Evolutionary conservation across 345 rosid genomes (phyloP).

Genomic region (Eucalyptus leucophloia): DNA sequence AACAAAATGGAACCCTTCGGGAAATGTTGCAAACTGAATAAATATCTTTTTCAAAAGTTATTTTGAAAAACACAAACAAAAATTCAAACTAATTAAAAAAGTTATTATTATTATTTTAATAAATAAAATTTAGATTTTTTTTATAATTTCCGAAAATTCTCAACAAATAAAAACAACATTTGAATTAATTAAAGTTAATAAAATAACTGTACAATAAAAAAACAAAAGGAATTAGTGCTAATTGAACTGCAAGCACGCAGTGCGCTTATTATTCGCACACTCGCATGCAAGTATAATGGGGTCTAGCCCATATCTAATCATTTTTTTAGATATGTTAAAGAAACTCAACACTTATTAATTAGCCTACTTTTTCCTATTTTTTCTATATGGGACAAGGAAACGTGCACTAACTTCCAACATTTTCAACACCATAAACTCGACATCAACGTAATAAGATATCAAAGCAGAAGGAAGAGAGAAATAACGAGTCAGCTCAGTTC

Average conservation of each 20-base stretch:
- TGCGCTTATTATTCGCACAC: rapidly evolving
- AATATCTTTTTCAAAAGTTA: rapidly evolving
- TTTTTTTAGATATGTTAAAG: rapidly evolving
- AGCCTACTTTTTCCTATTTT: rapidly evolving
- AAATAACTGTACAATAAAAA: too few relatives aligned
- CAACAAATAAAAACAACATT: too few relatives aligned
- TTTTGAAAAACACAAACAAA: too few relatives aligned
- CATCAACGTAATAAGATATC: not conserved
- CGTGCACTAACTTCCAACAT: too few relatives aligned
- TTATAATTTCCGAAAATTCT: too few relatives aligned
- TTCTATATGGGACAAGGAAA: rapidly evolving
- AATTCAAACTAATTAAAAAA: too few relatives aligned
- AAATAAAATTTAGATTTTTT: too few relatives aligned
- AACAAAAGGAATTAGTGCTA: rapidly evolving
- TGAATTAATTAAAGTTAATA: too few relatives aligned
- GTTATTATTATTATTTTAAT: too few relatives aligned
- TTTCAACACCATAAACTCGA: not conserved
- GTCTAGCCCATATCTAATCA: rapidly evolving
- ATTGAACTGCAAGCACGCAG: rapidly evolving
- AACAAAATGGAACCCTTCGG: rapidly evolving
- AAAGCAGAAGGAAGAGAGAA: not conserved
- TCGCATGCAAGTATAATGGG: rapidly evolving
- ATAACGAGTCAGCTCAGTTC: not conserved
- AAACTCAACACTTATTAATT: rapidly evolving
- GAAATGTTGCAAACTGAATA: rapidly evolving